Evolutionary conservation across 192 early-diverging fungal genomes (phyloP).

Genomic region (Coemansia sp.): DNA sequence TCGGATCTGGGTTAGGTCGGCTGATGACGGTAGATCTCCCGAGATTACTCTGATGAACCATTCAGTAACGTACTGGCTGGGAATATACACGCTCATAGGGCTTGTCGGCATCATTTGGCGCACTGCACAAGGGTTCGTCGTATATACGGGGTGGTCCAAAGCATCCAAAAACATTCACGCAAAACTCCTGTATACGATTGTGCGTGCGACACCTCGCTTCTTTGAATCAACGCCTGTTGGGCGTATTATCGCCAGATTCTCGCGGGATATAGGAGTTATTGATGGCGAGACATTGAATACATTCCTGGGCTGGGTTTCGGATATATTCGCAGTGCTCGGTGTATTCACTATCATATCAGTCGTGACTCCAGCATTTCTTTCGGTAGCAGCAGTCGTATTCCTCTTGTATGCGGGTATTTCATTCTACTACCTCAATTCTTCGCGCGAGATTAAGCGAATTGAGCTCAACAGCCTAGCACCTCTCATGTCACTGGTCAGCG

Average conservation of each 20-base stretch:
- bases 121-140: conserved; percentile 38
- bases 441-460: conserved; percentile 81
- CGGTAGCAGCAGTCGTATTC: conserved; percentile 61
- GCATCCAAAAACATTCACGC: conserved; percentile 61
- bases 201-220: conserved; percentile 75
- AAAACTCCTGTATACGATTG: conserved; percentile 57
- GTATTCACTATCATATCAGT: conserved; percentile 59
- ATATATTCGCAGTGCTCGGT: conserved; percentile 52
- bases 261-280: conserved; percentile 74
- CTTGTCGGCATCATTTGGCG: conserved; percentile 33
- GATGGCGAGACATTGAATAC: conserved; percentile 56
- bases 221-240: conserved; percentile 82
- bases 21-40: too few species aligned
- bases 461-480: conserved; percentile 70
- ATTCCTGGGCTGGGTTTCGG: conserved; percentile 55
- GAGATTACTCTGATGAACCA: neutral
- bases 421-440: conserved; percentile 65
- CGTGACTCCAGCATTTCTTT: conserved; percentile 72
- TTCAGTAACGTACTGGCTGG: conserved; percentile 55
- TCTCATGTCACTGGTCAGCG: conserved; percentile 72
- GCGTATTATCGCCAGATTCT: conserved; percentile 79
- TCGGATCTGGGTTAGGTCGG: too few species aligned
- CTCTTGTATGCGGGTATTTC: conserved; percentile 64
- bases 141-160: conserved; percentile 53
- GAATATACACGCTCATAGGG: conserved; percentile 63